Conservation (phyloP, 768 basidiomycete genomes). For the Lactifluus echinatus region DNA sequence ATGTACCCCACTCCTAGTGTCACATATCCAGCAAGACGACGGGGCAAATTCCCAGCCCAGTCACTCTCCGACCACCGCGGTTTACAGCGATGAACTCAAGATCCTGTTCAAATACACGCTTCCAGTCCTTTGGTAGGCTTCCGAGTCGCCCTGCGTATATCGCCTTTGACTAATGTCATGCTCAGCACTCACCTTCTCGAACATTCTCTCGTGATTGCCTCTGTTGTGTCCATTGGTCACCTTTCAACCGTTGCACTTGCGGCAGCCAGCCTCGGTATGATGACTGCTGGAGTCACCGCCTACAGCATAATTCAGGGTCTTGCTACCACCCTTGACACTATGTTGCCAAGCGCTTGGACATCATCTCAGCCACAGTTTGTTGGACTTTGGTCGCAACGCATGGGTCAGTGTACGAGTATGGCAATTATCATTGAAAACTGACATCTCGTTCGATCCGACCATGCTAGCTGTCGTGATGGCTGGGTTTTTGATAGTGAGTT, state of each 20-base stretch:
- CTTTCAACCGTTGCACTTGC: constrained; percentile 85
- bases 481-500: constrained; percentile 54
- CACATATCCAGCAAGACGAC: constrained; percentile 47
- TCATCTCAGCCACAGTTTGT: constrained; percentile 75
- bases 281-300: constrained; percentile 51
- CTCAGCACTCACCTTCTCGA: constrained; percentile 71
- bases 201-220: constrained; percentile 75
- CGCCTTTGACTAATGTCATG: background rate
- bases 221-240: constrained; percentile 85
- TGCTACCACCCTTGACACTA: constrained; percentile 79
- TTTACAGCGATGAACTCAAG: constrained; percentile 50
- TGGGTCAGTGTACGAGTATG: constrained; percentile 44
- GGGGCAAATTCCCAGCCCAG: constrained; percentile 21
- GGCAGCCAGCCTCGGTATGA: constrained; percentile 43
- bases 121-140: constrained; percentile 56
- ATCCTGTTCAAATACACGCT: constrained; percentile 57
- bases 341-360: constrained; percentile 94
- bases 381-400: constrained; percentile 85
- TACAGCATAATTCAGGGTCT: constrained; percentile 80
- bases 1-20: constrained; percentile 31
- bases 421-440: background rate
- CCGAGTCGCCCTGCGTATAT: background rate
- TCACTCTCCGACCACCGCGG: constrained; percentile 17
- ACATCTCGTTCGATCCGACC: background rate
- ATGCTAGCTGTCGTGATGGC: constrained; percentile 54